These are phyloP conservation scores for Aspergillus brasiliensis DNA, from an alignment of 2,329 filamentous ascomycete genomes.

Conservation along the genomic window DNA sequence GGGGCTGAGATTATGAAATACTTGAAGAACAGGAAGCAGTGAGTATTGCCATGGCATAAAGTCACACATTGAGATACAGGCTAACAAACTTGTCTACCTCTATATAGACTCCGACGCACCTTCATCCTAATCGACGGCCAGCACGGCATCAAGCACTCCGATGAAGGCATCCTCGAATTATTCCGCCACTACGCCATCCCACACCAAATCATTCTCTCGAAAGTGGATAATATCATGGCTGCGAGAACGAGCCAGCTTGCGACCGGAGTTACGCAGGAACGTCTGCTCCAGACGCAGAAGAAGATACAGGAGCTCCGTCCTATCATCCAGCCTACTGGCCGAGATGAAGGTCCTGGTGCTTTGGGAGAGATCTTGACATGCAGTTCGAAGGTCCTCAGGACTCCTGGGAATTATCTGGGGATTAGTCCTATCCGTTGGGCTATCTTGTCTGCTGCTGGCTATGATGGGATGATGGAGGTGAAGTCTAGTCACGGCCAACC, in stretches of 20 bases:
- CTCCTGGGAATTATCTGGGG: constrained; percentile 55
- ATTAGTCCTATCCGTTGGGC: constrained; percentile 66
- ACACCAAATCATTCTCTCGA: constrained; percentile 68
- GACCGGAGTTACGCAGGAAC: constrained; percentile 30
- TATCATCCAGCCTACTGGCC: constrained; percentile 48
- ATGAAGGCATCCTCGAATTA: constrained; percentile 59
- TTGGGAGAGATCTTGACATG: constrained; percentile 64
- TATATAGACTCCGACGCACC: constrained; percentile 55
- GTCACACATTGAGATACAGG: background rate
- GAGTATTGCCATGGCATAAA: constrained; percentile 23
- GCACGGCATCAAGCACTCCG: constrained; percentile 65
- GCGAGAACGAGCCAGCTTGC: constrained; percentile 35
- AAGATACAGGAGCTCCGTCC: constrained; percentile 43
- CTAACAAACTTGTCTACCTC: background rate
- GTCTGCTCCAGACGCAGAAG: constrained; percentile 39
- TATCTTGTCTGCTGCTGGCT: constrained; percentile 62
- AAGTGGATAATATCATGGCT: constrained; percentile 61
- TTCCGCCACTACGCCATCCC: constrained; percentile 60
- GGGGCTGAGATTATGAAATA: constrained; percentile 70
- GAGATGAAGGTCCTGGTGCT: constrained; percentile 43
- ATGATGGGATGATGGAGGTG: constrained; percentile 48
- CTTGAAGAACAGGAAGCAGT: constrained; percentile 62
- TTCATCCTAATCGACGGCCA: constrained; percentile 67
- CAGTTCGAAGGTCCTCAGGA: constrained; percentile 54
- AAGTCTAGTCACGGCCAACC: constrained; percentile 15